Base-by-base conservation (phyloP, 73 alveolate genomes). In the Uronychia setigera region DNA sequence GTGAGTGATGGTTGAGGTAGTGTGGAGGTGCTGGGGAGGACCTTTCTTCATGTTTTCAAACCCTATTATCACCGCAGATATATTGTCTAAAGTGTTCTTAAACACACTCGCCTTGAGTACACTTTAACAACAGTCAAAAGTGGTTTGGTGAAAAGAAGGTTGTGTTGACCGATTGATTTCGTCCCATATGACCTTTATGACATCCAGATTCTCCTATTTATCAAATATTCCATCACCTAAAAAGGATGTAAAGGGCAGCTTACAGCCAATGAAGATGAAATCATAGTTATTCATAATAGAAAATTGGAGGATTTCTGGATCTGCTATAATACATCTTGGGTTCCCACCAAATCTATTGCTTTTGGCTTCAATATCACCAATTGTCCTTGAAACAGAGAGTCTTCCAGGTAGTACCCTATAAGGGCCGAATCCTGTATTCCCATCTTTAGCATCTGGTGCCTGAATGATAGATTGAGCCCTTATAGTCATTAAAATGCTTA, bases 101-200 rank as follows among this genome's bases (percentile, higher is more conserved):
- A 79, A 88, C 89, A 96, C 82, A 0, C 99, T 78, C 32, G 92
- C 79, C 78, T 96, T 92, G 58, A 97, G 82, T 29, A 97, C 91
- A 46, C 91, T 91, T 88, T 97, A 99, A 30, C 95, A 98, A 34
- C 94, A 96, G 80, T 76, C 60, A 26, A 98, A 98, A 78, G 97
- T 86, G 83, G 80, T 80, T 59, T 93, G 89, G 82, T 97, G 99
- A 31, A 97, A 78, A 76, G 88, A 86, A 60, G 34, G 67, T 67
- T 93, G 92, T n/a, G 35, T 33, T 27, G 35, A 75, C 58, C 84
- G 89, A 5, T 84, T 29, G 1, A 91, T 89, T 29, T 88, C 60
- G 57, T 84, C 82, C 97, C 97, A 95, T 58, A 94, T 97, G 86
- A 96, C 90, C 60, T 81, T 80, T 60, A 88, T 80, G 28, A 91